Evolutionary conservation across 768 basidiomycete genomes (phyloP), one percentile per base, ranked within the genome.

Genomic region (Kwoniella pini): DNA sequence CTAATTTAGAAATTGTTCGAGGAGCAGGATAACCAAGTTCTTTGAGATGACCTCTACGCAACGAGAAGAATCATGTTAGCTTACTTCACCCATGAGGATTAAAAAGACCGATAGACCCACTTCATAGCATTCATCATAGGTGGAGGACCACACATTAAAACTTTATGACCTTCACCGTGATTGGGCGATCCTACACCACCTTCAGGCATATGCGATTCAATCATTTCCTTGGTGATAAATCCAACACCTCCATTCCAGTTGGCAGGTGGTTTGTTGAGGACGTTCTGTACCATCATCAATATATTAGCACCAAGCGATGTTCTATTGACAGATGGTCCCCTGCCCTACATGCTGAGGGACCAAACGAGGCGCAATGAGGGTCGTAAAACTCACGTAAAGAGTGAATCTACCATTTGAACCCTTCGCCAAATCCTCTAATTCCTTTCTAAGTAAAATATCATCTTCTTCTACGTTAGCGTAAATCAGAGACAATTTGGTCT

Each of bases 381-480:
- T 43, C 40, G 21, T 19, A 24, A 10, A 19, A 66, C 75, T 62
- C 56, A 78, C 77, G 80, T 85, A 86, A 54, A 95, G 83, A 67
- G 84, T 86, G 83, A 98, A 92, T 60, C 85, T 82, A 45, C 82
- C 77, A 21, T 82, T 81, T 72, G 95, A 83, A 56, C 80, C 81
- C 48, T 81, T 82, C 17, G 84, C 83, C 44, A 97, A 85, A 55
- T 85, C 83, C 77, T 97, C 92, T 46, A 99, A 84, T 73, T 97
- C 91, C 60, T 85, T 83, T 72, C 85, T 89, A 70, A 98, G 84
- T 39, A 99, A 86, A 74, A 99, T 97, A 75, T 99, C 96, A 57
- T 93, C 89, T 59, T 82, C 76, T 79, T 87, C 88, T 65, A 97
- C 93, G 80, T 99, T 99, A 68, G 96, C 96, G 80, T 98, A 98